Percentiles rank a stretch among this genome's conserved stretches.
Evolutionary conservation across 2,329 filamentous ascomycete species (phyloP).

Genomic region (Fusarium sacchari): DNA sequence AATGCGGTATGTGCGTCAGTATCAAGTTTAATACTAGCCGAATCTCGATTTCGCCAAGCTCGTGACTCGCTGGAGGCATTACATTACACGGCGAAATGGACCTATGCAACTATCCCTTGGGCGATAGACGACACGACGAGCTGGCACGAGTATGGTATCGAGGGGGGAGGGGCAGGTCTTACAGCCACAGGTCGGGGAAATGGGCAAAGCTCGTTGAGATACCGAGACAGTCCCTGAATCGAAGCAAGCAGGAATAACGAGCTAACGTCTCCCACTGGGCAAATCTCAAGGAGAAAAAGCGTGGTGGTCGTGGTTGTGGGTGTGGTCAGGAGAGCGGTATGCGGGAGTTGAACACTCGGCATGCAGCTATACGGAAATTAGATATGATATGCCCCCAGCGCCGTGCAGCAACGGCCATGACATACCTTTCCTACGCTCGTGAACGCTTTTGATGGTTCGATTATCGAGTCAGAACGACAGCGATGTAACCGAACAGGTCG

Average conservation of each 20-base stretch:
- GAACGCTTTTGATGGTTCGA: constrained; percentile 18
- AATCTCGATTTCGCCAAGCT: constrained; percentile 39
- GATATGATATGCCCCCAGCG: constrained; percentile 29
- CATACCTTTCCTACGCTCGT: constrained; percentile 43
- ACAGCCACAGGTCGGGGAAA: constrained; percentile 59
- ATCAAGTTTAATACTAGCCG: constrained; percentile 34
- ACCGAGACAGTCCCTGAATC: constrained; percentile 56
- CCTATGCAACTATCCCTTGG: constrained; percentile 42
- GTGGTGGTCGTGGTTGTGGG: constrained; percentile 50
- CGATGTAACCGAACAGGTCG: constrained; percentile 8
- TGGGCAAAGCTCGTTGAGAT: constrained; percentile 56
- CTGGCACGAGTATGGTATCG: constrained; percentile 41
- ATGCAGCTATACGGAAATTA: constrained; percentile 51
- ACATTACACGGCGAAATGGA: background rate
- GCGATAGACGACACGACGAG: constrained; percentile 31
- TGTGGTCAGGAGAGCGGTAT: constrained; percentile 53
- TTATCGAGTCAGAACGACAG: constrained; percentile 14
- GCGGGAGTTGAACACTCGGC: constrained; percentile 48
- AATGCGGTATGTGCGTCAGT: constrained; percentile 48
- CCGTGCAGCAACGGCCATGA: constrained; percentile 7
- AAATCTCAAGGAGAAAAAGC: constrained; percentile 57
- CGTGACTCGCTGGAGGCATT: constrained; percentile 1
- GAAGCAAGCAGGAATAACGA: constrained; percentile 68
- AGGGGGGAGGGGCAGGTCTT: constrained; percentile 53
- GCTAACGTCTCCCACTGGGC: constrained; percentile 70